Evolutionary conservation across 345 rosid species (phyloP).

Genomic region (Mallotus nudiflorus): DNA sequence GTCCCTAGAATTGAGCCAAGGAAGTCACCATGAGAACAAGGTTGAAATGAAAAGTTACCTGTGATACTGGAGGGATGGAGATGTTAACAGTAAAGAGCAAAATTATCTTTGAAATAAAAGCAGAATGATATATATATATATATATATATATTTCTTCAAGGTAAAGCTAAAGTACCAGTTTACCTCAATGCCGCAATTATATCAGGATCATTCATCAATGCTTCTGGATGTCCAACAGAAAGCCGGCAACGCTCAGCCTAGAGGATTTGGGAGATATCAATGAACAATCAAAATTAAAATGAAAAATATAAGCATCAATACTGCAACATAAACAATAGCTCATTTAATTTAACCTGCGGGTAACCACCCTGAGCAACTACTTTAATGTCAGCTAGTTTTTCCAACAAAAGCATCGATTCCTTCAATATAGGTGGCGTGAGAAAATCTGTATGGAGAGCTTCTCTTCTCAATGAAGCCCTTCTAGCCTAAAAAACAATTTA

Average conservation of each 20-base stretch:
- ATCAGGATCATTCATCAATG: conserved; percentile 58
- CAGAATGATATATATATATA: no score
- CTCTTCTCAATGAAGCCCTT: conserved; percentile 64
- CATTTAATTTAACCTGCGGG: conserved; percentile 60
- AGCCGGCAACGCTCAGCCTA: conserved; percentile 95
- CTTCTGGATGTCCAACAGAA: conserved; percentile 76
- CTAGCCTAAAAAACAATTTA: conserved; percentile 47
- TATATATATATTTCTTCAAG: not conserved
- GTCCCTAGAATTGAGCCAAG: conserved; percentile 94
- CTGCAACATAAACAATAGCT: not conserved
- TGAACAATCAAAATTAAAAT: not conserved
- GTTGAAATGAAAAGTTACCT: conserved; percentile 75
- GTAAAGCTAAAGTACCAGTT: conserved; percentile 5
- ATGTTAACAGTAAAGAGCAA: not conserved
- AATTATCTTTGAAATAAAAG: not conserved
- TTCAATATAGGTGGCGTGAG: conserved; percentile 80
- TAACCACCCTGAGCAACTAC: conserved; percentile 82
- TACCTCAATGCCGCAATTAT: conserved; percentile 77
- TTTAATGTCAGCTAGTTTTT: conserved; percentile 66
- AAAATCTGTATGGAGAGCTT: conserved; percentile 73
- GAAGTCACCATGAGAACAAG: conserved; percentile 90
- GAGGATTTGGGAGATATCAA: conserved; percentile 21
- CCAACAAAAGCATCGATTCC: conserved; percentile 60
- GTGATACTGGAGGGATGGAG: conserved; percentile 50
- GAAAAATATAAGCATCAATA: not conserved